Base-by-base conservation (phyloP, 352 stramenopile genomes). In the Phytophthora colocasiae region DNA sequence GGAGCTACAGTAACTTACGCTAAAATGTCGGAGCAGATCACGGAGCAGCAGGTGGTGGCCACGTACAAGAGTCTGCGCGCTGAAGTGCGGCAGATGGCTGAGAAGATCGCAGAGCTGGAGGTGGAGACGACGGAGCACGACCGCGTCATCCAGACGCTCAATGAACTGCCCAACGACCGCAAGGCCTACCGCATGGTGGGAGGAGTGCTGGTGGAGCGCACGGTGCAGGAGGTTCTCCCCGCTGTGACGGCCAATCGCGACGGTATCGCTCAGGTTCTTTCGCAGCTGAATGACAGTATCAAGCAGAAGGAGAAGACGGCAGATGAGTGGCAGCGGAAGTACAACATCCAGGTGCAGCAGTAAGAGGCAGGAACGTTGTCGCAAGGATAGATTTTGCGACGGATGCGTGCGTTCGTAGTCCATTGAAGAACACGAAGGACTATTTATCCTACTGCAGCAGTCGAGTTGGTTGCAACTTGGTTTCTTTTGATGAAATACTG, bases 131-230 rank as follows among this genome's bases (percentile, higher is more conserved):
- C 79, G 22, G 89, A 97, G 77, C 87, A 95, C 68, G 83, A 96
- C 46, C 87, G 89, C 66, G 88, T 95, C 44, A 80, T 95, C 43
- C 80, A 87, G 53, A 95, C 90, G 63, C 83, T 97, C 19, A 79
- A 85, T 51, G 78, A 78, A 3, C 71, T 96, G 60, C 83, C 85
- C 17, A 75, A 69, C 0, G 71, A 80, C 58, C 84, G 96, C 64
- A 93, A 97, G 67, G 96, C 96, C 6, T 99, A 97, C 69, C 92
- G 96, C 62, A 93, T 99, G 79, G 93, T 99, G 11, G 97, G 96
- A 50, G 96, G 97, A 34, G 96, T 99, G 32, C 77, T 99, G 38
- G 96, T 99, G 47, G 96, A 99, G 81, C 95, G 96, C 45, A 98
- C 96, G 32, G 96, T 99, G 22, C 68, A 90, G 67, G 96, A 99